phyloP scores from a whole-genome alignment of 129 eudicot genomes.

The Flaveria linearis region DNA sequence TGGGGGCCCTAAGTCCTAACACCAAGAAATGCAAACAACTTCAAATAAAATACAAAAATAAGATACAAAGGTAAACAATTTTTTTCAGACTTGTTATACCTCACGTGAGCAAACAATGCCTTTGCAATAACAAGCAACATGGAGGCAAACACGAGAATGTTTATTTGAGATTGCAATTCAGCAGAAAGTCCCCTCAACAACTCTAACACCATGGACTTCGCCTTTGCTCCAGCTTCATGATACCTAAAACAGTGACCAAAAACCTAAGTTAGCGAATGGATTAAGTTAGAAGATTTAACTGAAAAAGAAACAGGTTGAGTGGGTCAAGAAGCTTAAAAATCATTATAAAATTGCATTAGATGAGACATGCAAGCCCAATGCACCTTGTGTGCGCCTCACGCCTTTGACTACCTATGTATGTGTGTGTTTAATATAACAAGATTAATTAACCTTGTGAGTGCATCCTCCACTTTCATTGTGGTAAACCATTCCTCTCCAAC shows the following conservation, averaged over 20 bases:
- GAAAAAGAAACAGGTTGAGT: not conserved
- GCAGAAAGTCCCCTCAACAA: constrained; percentile 74
- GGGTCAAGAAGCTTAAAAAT: not conserved
- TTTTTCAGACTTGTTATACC: constrained; percentile 40
- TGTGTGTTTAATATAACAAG: not conserved
- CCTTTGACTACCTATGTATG: not conserved
- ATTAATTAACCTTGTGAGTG: constrained; percentile 63
- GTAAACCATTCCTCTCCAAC: constrained; percentile 99
- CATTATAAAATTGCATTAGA: not conserved
- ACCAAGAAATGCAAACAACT: not conserved
- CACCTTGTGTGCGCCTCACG: not conserved
- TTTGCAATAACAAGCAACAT: constrained; percentile 90
- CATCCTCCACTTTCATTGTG: constrained; percentile 81
- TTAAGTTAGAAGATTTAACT: constrained; percentile 6
- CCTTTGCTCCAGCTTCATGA: constrained; percentile 82
- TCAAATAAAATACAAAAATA: not conserved
- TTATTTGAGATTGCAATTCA: constrained; percentile 72
- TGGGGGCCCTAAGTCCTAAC: not conserved
- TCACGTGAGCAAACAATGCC: constrained; percentile 87
- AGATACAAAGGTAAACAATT: not conserved
- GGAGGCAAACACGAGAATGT: constrained; percentile 81
- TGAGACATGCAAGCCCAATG: too few relatives aligned
- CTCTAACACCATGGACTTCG: constrained; percentile 70
- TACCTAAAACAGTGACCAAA: constrained; percentile 53
- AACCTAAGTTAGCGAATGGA: not conserved